These are phyloP conservation scores for Lenzites betulinus DNA, from an alignment of 768 basidiomycete genomes.

Conservation along the genomic window DNA sequence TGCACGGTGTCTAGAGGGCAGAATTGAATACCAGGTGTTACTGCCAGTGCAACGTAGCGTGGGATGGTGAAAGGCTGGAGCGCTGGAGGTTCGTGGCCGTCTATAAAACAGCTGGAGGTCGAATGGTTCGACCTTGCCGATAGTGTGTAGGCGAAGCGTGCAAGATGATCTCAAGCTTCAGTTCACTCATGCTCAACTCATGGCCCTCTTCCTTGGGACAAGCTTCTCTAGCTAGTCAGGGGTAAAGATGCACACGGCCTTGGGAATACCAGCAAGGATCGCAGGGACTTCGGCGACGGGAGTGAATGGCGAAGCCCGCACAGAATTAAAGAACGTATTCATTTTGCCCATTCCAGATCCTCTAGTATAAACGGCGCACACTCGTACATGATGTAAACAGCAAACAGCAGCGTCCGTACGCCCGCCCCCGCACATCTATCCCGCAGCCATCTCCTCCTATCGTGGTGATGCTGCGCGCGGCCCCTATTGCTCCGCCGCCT, in stretches of 20 bases:
- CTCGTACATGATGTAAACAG: constrained; percentile 1
- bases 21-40: neutral
- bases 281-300: neutral
- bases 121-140: too few relatives aligned
- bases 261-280: neutral
- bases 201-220: too few relatives aligned
- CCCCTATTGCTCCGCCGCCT: constrained; percentile 14
- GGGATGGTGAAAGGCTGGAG: too few relatives aligned
- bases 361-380: constrained; percentile 10
- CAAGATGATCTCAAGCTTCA: too few relatives aligned
- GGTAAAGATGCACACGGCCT: too few relatives aligned
- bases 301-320: neutral
- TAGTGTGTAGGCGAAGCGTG: too few relatives aligned
- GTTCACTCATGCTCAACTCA: too few relatives aligned
- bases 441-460: neutral
- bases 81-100: too few relatives aligned
- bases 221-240: too few relatives aligned
- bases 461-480: neutral
- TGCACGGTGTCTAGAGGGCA: neutral
- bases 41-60: neutral
- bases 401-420: neutral
- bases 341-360: constrained; percentile 11
- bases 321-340: constrained; percentile 1
- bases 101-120: too few relatives aligned
- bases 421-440: neutral